A percentile compares a stretch with the other conserved stretches of the same genome.
Evolutionary conservation across 345 rosid genomes (phyloP).

Genomic region (Gossypium stocksii): DNA sequence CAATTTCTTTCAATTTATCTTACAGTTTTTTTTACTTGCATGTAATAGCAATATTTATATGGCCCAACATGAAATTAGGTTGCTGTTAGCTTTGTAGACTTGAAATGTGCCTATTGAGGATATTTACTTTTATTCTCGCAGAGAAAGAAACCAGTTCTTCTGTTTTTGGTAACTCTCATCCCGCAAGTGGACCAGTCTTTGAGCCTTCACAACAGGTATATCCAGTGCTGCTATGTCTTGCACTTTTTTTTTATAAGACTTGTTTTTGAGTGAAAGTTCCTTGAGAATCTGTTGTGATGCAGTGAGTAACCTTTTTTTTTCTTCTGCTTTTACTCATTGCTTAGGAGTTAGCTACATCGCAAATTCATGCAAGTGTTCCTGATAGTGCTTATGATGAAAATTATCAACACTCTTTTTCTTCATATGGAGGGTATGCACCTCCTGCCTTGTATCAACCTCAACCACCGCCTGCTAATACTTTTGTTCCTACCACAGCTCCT

Average conservation of each 20-base stretch:
- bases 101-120: background rate
- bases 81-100: slow-evolving; percentile 1
- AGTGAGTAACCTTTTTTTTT: slow-evolving; percentile 4
- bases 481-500: slow-evolving; percentile 62
- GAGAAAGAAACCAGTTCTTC: slow-evolving; percentile 45
- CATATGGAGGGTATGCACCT: slow-evolving; percentile 53
- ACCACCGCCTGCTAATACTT: slow-evolving; percentile 45
- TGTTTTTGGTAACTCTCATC: slow-evolving; percentile 39
- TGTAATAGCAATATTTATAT: background rate
- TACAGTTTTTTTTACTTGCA: background rate
- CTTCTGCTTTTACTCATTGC: slow-evolving; percentile 1
- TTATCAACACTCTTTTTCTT: slow-evolving; percentile 51
- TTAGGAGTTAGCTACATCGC: slow-evolving; percentile 36
- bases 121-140: slow-evolving; percentile 27
- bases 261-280: background rate
- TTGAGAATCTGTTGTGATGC: slow-evolving; percentile 2
- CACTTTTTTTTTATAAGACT: background rate
- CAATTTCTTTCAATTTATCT: background rate
- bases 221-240: slow-evolving; percentile 37
- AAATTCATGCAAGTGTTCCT: slow-evolving; percentile 43
- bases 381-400: slow-evolving; percentile 51
- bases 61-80: background rate
- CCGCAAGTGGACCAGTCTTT: slow-evolving; percentile 25
- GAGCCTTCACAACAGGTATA: slow-evolving; percentile 41
- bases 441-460: slow-evolving; percentile 41